Evolutionary conservation across 2,329 filamentous ascomycete species (phyloP), one percentile per base, ranked within the genome.

Genomic region (Curvularia verruculosa): DNA sequence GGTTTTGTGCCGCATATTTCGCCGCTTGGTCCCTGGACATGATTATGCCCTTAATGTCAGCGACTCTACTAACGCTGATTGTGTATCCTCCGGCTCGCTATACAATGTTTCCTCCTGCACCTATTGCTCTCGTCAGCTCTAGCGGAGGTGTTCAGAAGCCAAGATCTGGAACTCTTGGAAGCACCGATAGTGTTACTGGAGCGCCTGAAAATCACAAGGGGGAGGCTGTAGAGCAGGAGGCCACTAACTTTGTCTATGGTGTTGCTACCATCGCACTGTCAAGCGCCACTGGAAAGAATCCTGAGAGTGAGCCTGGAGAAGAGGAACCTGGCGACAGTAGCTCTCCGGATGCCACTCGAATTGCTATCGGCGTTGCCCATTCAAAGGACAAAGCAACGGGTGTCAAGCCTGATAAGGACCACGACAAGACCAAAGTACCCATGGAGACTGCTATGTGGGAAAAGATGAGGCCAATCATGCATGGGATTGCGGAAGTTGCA

Each of bases 201-300:
- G 91, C 91, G 0, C 89, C 91, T 0, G 90, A 96, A 72, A 91
- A 91, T 63, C 85, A 91, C 76, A 89, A 91, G 71, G 91, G 92
- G 24, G 91, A 95, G 72, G 90, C 90, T 0, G 89, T 92, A 1
- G 91, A 96, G 72, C 85, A 90, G 59, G 91, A 96, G 73, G 92
- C 92, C 1, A 88, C 85, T 65, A 93, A 92, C 70, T 88, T 96
- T 60, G 87, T 95, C 56, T 88, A 88, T 52, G 85, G 87, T 31
- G 87, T 95, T 50, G 86, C 88, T 8, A 83, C 86, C 28, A 85
- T 95, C 5, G 88, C 90, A 1, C 77, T 94, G 18, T 89, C 88
- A 46, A 90, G 89, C 64, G 90, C 90, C 1, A 87, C 87, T 0
- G 91, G 91, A 1, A 92, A 92, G 70, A 86, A 92, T 61, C 89